Evolutionary conservation across 2,329 filamentous ascomycete species (phyloP).

Genomic region (Curvularia sp.): DNA sequence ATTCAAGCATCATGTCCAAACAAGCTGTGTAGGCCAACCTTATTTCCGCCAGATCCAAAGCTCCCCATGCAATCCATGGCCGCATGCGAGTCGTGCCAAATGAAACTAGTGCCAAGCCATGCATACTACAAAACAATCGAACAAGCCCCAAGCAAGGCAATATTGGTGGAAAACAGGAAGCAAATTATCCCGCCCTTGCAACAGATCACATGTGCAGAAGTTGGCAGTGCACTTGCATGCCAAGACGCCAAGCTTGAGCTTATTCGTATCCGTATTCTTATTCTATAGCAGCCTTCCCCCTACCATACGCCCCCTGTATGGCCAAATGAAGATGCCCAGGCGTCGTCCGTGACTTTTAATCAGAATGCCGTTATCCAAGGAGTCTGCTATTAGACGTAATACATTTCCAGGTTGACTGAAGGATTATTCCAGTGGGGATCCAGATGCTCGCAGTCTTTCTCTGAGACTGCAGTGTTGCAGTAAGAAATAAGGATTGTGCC

Average conservation of each 20-base stretch:
- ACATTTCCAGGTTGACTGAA: too few relatives aligned
- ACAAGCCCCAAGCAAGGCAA: not conserved
- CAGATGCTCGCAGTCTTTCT: too few relatives aligned
- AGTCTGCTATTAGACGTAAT: too few relatives aligned
- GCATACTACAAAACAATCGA: not conserved
- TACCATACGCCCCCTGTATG: not conserved
- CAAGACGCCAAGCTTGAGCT: not conserved
- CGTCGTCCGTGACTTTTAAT: not conserved
- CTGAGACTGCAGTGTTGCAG: too few relatives aligned
- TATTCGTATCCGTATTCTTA: not conserved
- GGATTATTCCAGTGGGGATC: too few relatives aligned
- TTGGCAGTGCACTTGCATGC: not conserved
- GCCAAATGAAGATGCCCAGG: not conserved
- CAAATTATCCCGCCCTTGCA: not conserved
- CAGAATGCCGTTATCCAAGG: not conserved
- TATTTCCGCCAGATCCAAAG: not conserved
- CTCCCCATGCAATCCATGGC: not conserved
- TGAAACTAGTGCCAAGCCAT: not conserved
- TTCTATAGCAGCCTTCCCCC: not conserved
- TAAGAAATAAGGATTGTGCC: too few relatives aligned
- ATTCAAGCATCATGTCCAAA: too few relatives aligned
- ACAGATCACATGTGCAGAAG: not conserved
- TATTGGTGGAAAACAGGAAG: not conserved
- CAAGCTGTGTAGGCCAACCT: not conserved
- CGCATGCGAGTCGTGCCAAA: not conserved